Evolutionary conservation across 352 stramenopile genomes (phyloP), one percentile per base, ranked within the genome.

Genomic region (Pythium insidiosum): DNA sequence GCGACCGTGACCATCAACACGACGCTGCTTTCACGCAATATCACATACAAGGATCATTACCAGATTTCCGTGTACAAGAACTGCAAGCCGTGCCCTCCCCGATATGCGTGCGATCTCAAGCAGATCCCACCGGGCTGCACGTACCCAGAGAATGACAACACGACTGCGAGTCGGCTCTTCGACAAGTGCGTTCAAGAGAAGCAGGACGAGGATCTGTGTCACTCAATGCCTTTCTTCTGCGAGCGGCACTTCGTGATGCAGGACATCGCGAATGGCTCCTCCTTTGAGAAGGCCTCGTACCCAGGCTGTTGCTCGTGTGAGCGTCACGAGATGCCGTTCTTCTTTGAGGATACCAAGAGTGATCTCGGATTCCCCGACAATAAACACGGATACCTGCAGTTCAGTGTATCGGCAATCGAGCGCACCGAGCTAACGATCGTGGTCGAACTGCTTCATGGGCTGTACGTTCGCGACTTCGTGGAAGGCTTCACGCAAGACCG

Each of bases 41-140:
- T 98, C 43, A 98, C 94, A 3, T 99, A 98, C 69, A 84, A 85
- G 22, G 85, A 94, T 10, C 90, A 99, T 66, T 99, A 98, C 63
- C 68, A 91, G 61, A 74, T 98, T 28, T 88, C 80, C 0, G 75
- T 97, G 1, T 99, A 98, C 59, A 66, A 88, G 30, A 76, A 96
- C 62, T 99, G 95, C 61, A 97, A 95, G 47, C 95, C 94, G 19
- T 99, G 95, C 58, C 93, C 93, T 0, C 70, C 91, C 2, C 74
- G 78, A 15, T 98, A 98, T 63, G 66, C 77, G 24, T 98, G 94
- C 61, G 62, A 94, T 34, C 54, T 68, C 13, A 61, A 58, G 36
- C 38, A 53, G 7, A 61, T 63, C 5, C 63, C 73, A 6, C 48
- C 68, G 3, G 43, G 38, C 15, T 97, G 88, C 38, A 63, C 53